A percentile compares a stretch with the other conserved stretches of the same genome.
Conservation (phyloP, 306 rosid genomes). For the Dryas octopetala region DNA sequence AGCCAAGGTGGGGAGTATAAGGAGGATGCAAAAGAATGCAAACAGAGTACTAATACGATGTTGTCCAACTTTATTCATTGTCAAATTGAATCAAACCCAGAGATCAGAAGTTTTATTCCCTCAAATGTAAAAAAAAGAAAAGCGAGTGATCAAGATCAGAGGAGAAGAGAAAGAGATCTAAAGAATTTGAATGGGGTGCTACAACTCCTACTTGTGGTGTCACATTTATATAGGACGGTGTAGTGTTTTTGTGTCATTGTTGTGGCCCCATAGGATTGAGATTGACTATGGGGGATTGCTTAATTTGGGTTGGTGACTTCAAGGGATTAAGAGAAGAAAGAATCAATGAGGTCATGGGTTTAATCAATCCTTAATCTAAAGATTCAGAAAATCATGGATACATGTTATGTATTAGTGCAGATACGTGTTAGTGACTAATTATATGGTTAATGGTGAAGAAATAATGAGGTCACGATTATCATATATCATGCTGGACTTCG, state of each 20-base stretch:
- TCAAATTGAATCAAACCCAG: not conserved
- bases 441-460: not conserved
- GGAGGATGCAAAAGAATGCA: not conserved
- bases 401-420: not conserved
- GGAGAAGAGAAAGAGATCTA: not conserved
- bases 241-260: not conserved
- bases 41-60: not conserved
- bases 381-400: not conserved
- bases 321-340: not conserved
- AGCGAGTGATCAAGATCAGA: not conserved
- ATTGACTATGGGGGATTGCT: not conserved
- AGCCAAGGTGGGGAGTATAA: slow-evolving; percentile 24
- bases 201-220: not conserved
- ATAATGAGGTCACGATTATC: not conserved
- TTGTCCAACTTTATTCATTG: slow-evolving; percentile 2
- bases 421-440: no score
- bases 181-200: not conserved
- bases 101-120: not conserved
- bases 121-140: no score
- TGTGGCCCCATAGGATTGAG: not conserved
- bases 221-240: not conserved
- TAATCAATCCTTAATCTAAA: not conserved
- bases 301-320: not conserved
- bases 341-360: not conserved
- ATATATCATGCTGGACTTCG: not conserved